Evolutionary conservation across 1,284 basidiomycete species (phyloP).

Genomic region (Anthracocystis walkeri): DNA sequence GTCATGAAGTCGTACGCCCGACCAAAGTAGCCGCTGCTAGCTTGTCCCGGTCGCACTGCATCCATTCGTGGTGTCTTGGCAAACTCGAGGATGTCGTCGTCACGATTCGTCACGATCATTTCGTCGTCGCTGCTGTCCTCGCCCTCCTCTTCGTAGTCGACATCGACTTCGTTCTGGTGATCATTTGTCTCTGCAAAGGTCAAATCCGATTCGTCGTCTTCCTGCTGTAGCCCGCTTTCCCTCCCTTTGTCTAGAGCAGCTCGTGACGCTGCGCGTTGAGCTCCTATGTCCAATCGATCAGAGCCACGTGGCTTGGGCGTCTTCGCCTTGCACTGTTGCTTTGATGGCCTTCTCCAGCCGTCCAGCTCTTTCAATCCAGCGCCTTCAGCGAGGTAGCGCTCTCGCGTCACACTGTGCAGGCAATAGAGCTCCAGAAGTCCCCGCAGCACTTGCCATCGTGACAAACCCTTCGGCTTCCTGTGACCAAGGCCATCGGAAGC

Average conservation of each 20-base stretch:
- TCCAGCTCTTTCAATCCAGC: conserved; percentile 56
- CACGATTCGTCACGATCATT: conserved; percentile 64
- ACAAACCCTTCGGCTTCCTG: conserved; percentile 54
- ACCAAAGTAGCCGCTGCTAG: conserved; percentile 50
- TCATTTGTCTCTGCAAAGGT: background rate
- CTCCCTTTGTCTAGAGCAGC: conserved; percentile 26
- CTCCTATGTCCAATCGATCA: conserved; percentile 46
- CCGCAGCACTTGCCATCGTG: conserved; percentile 59
- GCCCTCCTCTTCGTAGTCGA: conserved; percentile 27
- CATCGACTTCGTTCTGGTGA: conserved; percentile 4
- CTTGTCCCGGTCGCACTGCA: conserved; percentile 30
- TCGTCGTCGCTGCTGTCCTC: conserved; percentile 58
- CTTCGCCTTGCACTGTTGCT: conserved; percentile 1
- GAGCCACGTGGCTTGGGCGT: background rate
- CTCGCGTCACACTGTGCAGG: conserved; percentile 63
- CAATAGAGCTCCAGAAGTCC: conserved; percentile 63
- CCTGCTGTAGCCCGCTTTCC: conserved; percentile 8
- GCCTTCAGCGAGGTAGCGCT: conserved; percentile 59
- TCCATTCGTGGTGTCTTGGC: conserved; percentile 57
- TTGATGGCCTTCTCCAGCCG: conserved; percentile 35
- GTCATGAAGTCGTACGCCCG: conserved; percentile 50
- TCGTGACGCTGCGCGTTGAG: conserved; percentile 42
- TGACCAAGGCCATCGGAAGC: conserved; percentile 9
- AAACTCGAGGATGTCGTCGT: conserved; percentile 65
- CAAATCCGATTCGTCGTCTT: conserved; percentile 1